These are phyloP conservation scores for Clarireedia sp. DNA, from an alignment of 2,329 filamentous ascomycete genomes.

Conservation along the genomic window DNA sequence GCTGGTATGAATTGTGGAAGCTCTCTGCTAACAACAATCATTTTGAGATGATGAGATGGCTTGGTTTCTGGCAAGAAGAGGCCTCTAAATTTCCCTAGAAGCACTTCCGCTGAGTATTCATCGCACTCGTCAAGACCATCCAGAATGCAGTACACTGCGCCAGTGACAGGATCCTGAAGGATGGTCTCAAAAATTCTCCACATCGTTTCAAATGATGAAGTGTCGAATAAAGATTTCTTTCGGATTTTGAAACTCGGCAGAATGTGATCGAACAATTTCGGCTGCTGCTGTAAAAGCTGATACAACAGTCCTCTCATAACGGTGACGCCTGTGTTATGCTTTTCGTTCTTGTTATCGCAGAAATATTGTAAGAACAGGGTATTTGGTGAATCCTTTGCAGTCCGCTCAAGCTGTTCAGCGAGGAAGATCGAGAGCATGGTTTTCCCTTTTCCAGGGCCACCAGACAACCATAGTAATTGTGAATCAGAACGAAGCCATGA, in stretches of 20 bases:
- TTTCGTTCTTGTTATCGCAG: slow-evolving; percentile 35
- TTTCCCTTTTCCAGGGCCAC: slow-evolving; percentile 32
- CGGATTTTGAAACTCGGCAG: neutral
- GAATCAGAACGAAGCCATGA: slow-evolving; percentile 21
- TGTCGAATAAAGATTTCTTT: slow-evolving; percentile 6
- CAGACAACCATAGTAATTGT: slow-evolving; percentile 31
- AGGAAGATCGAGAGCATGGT: slow-evolving; percentile 29
- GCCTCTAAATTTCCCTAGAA: neutral
- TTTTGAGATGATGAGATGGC: slow-evolving; percentile 8
- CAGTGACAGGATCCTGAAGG: neutral
- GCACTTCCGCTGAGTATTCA: neutral
- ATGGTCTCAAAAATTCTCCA: neutral
- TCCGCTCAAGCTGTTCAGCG: slow-evolving; percentile 13
- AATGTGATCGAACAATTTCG: slow-evolving; percentile 9
- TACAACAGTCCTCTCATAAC: slow-evolving; percentile 38
- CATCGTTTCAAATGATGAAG: neutral
- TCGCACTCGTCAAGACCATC: neutral
- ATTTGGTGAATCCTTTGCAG: slow-evolving; percentile 18
- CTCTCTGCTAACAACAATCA: slow-evolving; percentile 8
- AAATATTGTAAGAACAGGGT: slow-evolving; percentile 26
- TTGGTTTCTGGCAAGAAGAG: slow-evolving; percentile 11
- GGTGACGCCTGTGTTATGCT: slow-evolving; percentile 33
- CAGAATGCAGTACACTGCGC: neutral
- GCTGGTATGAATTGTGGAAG: no score
- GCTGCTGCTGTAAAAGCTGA: slow-evolving; percentile 27